Percentiles rank a stretch among this genome's conserved stretches.
Evolutionary conservation across 306 rosid genomes (phyloP).

Genomic region (Malus asiatica): DNA sequence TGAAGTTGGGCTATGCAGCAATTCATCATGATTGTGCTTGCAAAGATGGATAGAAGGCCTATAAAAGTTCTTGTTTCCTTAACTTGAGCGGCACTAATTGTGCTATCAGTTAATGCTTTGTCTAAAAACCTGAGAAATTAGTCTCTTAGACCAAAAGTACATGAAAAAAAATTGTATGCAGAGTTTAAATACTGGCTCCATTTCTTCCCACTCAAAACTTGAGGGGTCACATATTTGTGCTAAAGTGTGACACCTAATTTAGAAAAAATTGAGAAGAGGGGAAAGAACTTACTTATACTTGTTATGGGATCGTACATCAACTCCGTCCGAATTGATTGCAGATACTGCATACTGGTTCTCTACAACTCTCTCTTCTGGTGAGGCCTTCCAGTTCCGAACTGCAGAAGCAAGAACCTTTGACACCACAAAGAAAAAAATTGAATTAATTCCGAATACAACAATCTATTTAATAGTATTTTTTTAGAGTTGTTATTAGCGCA

Average conservation of each 20-base stretch:
- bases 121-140: slow-evolving; percentile 21
- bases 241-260: background rate
- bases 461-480: background rate
- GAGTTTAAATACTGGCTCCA: background rate
- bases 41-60: slow-evolving; percentile 26
- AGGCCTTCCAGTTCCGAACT: background rate
- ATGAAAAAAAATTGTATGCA: background rate
- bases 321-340: background rate
- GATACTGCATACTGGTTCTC: background rate
- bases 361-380: background rate
- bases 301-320: background rate
- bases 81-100: slow-evolving; percentile 1
- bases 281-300: slow-evolving; percentile 7
- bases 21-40: slow-evolving; percentile 34
- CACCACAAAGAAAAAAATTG: background rate
- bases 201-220: background rate
- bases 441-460: background rate
- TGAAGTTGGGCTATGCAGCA: slow-evolving; percentile 27
- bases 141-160: background rate
- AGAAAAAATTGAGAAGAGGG: background rate
- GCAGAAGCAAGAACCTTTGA: slow-evolving; percentile 24
- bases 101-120: slow-evolving; percentile 17
- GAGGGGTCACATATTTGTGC: background rate
- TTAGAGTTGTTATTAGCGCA: background rate
- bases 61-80: slow-evolving; percentile 37